Base-by-base conservation (phyloP, 306 rosid species). In the Trichosanthes truncata region DNA sequence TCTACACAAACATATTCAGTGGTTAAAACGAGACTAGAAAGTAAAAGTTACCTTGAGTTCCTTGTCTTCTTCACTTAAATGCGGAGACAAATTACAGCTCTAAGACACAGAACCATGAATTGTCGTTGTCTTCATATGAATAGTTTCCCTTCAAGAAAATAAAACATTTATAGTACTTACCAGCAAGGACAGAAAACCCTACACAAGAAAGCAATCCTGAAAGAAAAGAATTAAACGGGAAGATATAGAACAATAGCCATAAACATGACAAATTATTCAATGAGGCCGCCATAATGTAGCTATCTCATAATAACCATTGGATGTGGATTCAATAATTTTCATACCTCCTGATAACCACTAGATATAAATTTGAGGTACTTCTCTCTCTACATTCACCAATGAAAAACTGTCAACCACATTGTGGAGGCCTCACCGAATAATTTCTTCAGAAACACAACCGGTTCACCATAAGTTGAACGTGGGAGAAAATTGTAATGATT, bases 101-200 rank as follows among this genome's bases (percentile, higher is more conserved):
- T 77, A 74, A 61, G 41, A 49, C 9, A 49, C 9, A 1, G 23
- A 53, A 18, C 23, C 23, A n/a, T n/a, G 59, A 53, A 17, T 53
- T 53, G 23, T 20, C 59, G 20, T 0, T 40, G 45, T 40, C 45
- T 40, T 51, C 59, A 17, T 53, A 53, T 17, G 21, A 6, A 18
- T 53, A 20, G 61, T n/a, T 13, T 49, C 33, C 26, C 20, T 56
- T 36, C 52, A 35, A 76, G 29, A 35, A 62, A 69, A 13, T 49
- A 18, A 20, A 4, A 46, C 7, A 74, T 13, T 31, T 51, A 45
- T 53, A 56, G 25, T 18, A 55, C 91, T 89, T 86, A 93, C 97
- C 96, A 79, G 93, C 97, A 76, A 93, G 87, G 83, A 93, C 93
- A 53, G 93, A 94, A 21, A 96, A 89, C 80, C 97, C 94, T 4